Percentiles rank a stretch among this genome's conserved stretches.
These are phyloP conservation scores for Gnomoniopsis smithogilvyi DNA, from an alignment of 2,329 filamentous ascomycete genomes.

Conservation along the genomic window DNA sequence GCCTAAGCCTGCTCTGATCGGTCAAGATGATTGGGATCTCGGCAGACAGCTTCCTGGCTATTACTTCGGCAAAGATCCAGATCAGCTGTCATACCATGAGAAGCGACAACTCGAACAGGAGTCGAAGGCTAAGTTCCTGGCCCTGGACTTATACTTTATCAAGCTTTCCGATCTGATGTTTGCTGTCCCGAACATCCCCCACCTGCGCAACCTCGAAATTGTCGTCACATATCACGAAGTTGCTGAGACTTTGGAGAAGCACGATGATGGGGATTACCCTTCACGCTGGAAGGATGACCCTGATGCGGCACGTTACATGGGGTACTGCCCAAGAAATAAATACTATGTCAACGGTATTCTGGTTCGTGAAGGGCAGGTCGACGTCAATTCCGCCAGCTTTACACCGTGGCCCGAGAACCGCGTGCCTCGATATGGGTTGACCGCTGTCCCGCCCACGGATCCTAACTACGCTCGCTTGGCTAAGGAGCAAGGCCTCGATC, in stretches of 20 bases:
- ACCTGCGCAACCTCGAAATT: slow-evolving; percentile 54
- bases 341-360: slow-evolving; percentile 56
- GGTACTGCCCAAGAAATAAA: slow-evolving; percentile 55
- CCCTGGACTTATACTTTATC: slow-evolving; percentile 64
- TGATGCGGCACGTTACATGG: slow-evolving; percentile 46
- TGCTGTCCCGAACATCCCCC: slow-evolving; percentile 53
- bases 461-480: slow-evolving; percentile 55
- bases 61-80: slow-evolving; percentile 46
- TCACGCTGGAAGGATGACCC: slow-evolving; percentile 61
- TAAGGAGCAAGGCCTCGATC: slow-evolving; percentile 53
- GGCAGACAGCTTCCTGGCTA: slow-evolving; percentile 50
- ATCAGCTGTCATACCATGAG: slow-evolving; percentile 38
- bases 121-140: slow-evolving; percentile 51
- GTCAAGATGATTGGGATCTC: slow-evolving; percentile 47
- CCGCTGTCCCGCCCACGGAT: slow-evolving; percentile 51
- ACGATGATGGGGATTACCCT: slow-evolving; percentile 37
- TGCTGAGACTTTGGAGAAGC: slow-evolving; percentile 46
- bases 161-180: slow-evolving; percentile 64
- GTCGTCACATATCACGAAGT: slow-evolving; percentile 59
- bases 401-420: slow-evolving; percentile 53
- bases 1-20: slow-evolving; percentile 52
- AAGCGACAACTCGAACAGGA: slow-evolving; percentile 45
- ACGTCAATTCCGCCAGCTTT: slow-evolving; percentile 44
- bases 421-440: slow-evolving; percentile 52
- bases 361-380: slow-evolving; percentile 48